These are phyloP conservation scores for Prunus campanulata DNA, from an alignment of 306 rosid genomes.

Conservation along the genomic window DNA sequence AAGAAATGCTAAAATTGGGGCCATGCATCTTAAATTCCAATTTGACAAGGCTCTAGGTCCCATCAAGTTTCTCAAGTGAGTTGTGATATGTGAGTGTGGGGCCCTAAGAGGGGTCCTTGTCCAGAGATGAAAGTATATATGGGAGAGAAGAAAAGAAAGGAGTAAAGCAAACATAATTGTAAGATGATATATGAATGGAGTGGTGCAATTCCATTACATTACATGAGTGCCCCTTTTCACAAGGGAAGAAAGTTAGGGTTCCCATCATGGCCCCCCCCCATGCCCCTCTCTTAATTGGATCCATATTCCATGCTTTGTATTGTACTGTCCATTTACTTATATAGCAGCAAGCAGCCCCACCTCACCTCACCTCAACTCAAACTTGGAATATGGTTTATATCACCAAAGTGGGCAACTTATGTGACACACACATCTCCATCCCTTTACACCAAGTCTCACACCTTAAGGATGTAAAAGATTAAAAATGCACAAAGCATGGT, in stretches of 20 bases:
- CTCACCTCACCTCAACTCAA: conserved; percentile 22
- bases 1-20: conserved; percentile 38
- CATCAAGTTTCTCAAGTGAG: conserved; percentile 26
- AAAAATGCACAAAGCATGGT: conserved; percentile 42
- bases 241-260: conserved; percentile 71
- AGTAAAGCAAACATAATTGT: conserved; percentile 60
- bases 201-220: conserved; percentile 19
- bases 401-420: conserved; percentile 50
- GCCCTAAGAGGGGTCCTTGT: conserved; percentile 8
- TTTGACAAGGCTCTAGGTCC: conserved; percentile 36
- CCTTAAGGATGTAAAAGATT: neutral
- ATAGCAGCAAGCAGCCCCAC: conserved; percentile 29
- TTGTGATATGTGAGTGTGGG: conserved; percentile 44
- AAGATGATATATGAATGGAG: conserved; percentile 40
- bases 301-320: conserved; percentile 54
- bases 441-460: conserved; percentile 35
- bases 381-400: conserved; percentile 44
- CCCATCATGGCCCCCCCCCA: conserved; percentile 56
- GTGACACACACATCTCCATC: conserved; percentile 47
- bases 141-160: conserved; percentile 42
- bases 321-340: conserved; percentile 39
- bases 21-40: conserved; percentile 29
- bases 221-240: conserved; percentile 67
- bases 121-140: conserved; percentile 35
- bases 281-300: conserved; percentile 41